Conservation (phyloP, 2,329 filamentous ascomycete species). For the Alternaria brassicae region DNA sequence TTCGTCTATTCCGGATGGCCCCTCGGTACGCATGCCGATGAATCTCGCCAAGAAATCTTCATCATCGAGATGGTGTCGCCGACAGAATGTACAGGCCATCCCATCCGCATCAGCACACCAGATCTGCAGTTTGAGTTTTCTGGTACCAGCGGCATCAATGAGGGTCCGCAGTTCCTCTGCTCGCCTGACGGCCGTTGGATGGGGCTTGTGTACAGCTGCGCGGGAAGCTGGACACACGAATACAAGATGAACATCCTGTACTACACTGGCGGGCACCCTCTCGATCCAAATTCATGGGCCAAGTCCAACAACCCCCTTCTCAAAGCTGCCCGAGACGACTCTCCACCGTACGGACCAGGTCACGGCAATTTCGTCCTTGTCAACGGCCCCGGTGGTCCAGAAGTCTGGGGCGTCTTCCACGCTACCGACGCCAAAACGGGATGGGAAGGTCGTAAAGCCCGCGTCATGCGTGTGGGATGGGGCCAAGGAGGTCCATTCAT, state of each 20-base stretch:
- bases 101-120: slow-evolving; percentile 52
- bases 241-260: slow-evolving; percentile 58
- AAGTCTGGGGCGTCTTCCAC: slow-evolving; percentile 55
- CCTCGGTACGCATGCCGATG: slow-evolving; percentile 41
- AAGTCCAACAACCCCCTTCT: slow-evolving; percentile 53
- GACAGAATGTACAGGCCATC: slow-evolving; percentile 43
- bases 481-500: slow-evolving; percentile 50
- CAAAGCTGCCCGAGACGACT: slow-evolving; percentile 42
- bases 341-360: slow-evolving; percentile 55
- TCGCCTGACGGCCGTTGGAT: slow-evolving; percentile 50
- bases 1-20: slow-evolving; percentile 59
- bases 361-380: slow-evolving; percentile 56
- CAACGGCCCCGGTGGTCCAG: slow-evolving; percentile 42
- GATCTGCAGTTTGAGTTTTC: slow-evolving; percentile 52
- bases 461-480: slow-evolving; percentile 54
- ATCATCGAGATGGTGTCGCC: slow-evolving; percentile 52
- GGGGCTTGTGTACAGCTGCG: slow-evolving; percentile 57
- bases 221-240: slow-evolving; percentile 56
- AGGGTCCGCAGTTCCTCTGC: slow-evolving; percentile 52
- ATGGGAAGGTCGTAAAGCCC: slow-evolving; percentile 55
- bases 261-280: slow-evolving; percentile 52
- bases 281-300: slow-evolving; percentile 48
- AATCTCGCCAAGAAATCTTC: slow-evolving; percentile 54
- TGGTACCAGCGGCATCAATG: slow-evolving; percentile 54
- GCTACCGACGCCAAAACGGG: slow-evolving; percentile 56